Conservation (phyloP, 1,284 basidiomycete species). For the Stygiomarasmius scandens region DNA sequence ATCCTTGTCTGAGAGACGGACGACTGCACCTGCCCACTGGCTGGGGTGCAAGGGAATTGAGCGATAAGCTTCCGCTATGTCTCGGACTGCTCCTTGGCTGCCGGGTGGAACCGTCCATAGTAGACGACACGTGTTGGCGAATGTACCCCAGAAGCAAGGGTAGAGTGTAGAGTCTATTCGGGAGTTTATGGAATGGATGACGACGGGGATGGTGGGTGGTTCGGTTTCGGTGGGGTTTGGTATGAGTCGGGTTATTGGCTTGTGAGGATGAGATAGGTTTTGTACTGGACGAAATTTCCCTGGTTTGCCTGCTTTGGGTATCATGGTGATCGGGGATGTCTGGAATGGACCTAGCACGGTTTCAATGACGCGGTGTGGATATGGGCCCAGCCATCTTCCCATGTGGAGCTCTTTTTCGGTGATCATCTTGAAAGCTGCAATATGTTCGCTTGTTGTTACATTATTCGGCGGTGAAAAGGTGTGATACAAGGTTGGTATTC, state of each 20-base stretch:
- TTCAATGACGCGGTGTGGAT: conserved; percentile 11
- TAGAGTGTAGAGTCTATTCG: conserved; percentile 34
- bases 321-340: conserved; percentile 22
- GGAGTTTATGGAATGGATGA: conserved; percentile 37
- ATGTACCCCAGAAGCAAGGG: conserved; percentile 45
- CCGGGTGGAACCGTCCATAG: conserved; percentile 35
- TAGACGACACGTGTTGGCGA: conserved; percentile 27
- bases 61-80: conserved; percentile 35
- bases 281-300: conserved; percentile 36
- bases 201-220: not conserved
- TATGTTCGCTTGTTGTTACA: not conserved
- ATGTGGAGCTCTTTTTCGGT: not conserved
- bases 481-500: conserved; percentile 13
- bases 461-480: conserved; percentile 4
- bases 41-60: conserved; percentile 33
- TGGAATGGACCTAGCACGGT: conserved; percentile 22
- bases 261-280: conserved; percentile 40
- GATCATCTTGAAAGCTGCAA: not conserved
- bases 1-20: conserved; percentile 22
- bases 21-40: conserved; percentile 37
- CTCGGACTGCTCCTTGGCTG: conserved; percentile 35
- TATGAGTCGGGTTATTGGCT: conserved; percentile 8
- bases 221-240: no score
- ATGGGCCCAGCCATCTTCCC: conserved; percentile 11
- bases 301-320: conserved; percentile 17